Evolutionary conservation across 495 filamentous ascomycete genomes (phyloP).

Genomic region (Bacidia gigantensis): DNA sequence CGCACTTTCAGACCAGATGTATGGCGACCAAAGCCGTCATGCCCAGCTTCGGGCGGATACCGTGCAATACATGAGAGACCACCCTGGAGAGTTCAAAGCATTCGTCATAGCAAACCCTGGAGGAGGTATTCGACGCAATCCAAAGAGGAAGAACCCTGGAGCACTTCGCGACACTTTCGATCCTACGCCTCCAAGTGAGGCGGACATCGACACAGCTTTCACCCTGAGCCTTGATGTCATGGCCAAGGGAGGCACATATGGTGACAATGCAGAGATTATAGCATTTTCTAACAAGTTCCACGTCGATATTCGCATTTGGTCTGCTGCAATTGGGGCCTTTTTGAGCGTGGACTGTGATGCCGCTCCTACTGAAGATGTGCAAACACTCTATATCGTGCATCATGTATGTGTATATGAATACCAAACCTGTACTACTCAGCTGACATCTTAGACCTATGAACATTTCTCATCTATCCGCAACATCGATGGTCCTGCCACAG

Average conservation of each 20-base stretch:
- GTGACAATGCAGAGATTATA: conserved; percentile 57
- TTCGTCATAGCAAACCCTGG: conserved; percentile 46
- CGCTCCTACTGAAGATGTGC: conserved; percentile 17
- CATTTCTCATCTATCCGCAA: conserved; percentile 66
- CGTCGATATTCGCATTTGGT: conserved; percentile 52
- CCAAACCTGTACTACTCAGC: conserved; percentile 5
- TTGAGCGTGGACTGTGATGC: conserved; percentile 31
- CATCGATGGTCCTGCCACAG: conserved; percentile 44
- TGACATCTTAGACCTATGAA: conserved; percentile 41
- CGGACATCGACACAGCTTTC: conserved; percentile 49
- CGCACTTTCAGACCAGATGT: conserved; percentile 62
- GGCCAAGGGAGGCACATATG: conserved; percentile 49
- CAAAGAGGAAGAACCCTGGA: conserved; percentile 44
- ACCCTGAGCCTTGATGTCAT: conserved; percentile 47
- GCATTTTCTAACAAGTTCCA: conserved; percentile 52
- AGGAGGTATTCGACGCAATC: conserved; percentile 47
- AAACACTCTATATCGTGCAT: conserved; percentile 51
- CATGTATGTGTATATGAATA: conserved; percentile 39
- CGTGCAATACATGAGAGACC: conserved; percentile 46
- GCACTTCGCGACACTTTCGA: conserved; percentile 25
- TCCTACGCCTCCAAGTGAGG: conserved; percentile 32
- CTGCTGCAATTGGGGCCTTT: conserved; percentile 31
- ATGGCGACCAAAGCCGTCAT: conserved; percentile 46
- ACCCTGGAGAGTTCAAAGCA: conserved; percentile 50
- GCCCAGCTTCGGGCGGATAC: conserved; percentile 44